phyloP scores from a whole-genome alignment of 2,329 filamentous ascomycete species.

The Xylaria sp. region DNA sequence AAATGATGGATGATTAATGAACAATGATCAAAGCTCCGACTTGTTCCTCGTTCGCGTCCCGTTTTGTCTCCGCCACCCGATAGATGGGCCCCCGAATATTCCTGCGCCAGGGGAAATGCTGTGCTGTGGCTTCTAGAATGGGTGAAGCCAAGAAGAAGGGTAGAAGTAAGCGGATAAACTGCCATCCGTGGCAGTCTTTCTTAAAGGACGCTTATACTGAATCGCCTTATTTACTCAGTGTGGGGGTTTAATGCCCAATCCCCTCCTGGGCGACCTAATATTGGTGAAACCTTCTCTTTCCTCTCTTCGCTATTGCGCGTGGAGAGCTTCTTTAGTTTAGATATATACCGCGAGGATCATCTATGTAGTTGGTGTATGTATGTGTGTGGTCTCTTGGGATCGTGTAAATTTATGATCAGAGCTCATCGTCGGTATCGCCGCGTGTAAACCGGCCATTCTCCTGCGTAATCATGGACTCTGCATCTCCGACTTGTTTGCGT shows the following conservation, averaged over 20 bases:
- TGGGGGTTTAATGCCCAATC: too few relatives aligned
- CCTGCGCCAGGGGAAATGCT: slow-evolving; percentile 17
- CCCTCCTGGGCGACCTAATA: neutral
- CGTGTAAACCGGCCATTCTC: slow-evolving; percentile 38
- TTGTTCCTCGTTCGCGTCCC: slow-evolving; percentile 11
- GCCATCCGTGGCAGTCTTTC: slow-evolving; percentile 3
- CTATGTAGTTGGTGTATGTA: slow-evolving; percentile 9
- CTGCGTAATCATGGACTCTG: slow-evolving; percentile 57
- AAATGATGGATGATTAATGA: slow-evolving; percentile 16
- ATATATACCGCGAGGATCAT: slow-evolving; percentile 3
- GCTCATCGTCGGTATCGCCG: slow-evolving; percentile 38
- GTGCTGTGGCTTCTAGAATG: neutral
- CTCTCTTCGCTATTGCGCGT: neutral
- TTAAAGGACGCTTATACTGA: slow-evolving; percentile 12
- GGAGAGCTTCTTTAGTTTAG: neutral
- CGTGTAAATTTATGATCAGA: slow-evolving; percentile 32
- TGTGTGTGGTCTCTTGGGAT: neutral
- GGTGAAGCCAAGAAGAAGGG: slow-evolving; percentile 6
- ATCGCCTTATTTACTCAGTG: too few relatives aligned
- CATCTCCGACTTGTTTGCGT: slow-evolving; percentile 90
- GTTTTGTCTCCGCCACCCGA: neutral
- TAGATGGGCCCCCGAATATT: neutral
- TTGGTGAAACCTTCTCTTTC: neutral
- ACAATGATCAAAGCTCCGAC: slow-evolving; percentile 5
- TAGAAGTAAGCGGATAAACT: slow-evolving; percentile 1